Evolutionary conservation across 192 early-diverging fungal species (phyloP).

Genomic region (Linnemannia zychae): DNA sequence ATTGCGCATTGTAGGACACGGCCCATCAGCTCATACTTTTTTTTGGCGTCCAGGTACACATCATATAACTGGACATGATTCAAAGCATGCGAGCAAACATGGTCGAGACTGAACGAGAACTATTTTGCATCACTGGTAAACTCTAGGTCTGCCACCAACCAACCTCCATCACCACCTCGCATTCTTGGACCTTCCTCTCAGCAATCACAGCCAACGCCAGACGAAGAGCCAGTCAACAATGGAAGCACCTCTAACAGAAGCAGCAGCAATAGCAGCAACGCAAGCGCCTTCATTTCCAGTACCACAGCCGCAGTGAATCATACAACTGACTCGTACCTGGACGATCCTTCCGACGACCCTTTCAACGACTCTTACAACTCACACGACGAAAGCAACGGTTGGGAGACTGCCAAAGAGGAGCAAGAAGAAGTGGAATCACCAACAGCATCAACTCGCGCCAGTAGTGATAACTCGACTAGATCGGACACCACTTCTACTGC

Average conservation of each 20-base stretch:
- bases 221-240: not conserved
- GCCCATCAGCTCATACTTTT: constrained; percentile 27
- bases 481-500: not conserved
- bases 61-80: not conserved
- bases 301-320: not conserved
- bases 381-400: not conserved
- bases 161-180: not conserved
- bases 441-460: not conserved
- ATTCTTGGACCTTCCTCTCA: not conserved
- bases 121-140: not conserved
- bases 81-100: not conserved
- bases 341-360: constrained; percentile 4
- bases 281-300: not conserved
- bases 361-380: constrained; percentile 17
- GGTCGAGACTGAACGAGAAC: not conserved
- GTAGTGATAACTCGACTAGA: not conserved
- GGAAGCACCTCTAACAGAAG: not conserved
- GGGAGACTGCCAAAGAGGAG: not conserved
- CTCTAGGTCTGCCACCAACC: not conserved
- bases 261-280: no score
- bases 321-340: not conserved
- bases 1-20: constrained; percentile 6
- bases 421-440: not conserved
- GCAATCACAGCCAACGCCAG: not conserved
- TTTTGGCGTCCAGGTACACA: constrained; percentile 2